Percentiles rank a stretch among this genome's conserved stretches.
Conservation (phyloP, 805 yeast genomes). For the Schwanniomyces pseudopolymorphus region DNA sequence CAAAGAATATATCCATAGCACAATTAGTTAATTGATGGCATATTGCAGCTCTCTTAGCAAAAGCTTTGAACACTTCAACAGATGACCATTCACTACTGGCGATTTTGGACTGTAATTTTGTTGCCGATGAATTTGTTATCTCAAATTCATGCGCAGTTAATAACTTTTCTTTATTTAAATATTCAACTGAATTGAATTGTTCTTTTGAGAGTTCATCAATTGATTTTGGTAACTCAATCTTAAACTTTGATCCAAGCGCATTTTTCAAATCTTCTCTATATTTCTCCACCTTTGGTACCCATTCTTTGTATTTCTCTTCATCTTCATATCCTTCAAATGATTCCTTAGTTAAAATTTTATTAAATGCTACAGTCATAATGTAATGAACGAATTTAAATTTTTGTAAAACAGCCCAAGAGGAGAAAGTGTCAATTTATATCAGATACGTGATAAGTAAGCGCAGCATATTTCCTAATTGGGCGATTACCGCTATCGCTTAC, state of each 20-base stretch:
- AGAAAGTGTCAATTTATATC: not conserved
- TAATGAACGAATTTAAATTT: not conserved
- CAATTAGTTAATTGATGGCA: slow-evolving; percentile 46
- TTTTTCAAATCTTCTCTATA: slow-evolving; percentile 31
- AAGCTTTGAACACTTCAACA: slow-evolving; percentile 41
- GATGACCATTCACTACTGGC: slow-evolving; percentile 33
- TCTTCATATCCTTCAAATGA: slow-evolving; percentile 36
- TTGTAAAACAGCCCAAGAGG: not conserved
- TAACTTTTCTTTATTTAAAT: slow-evolving; percentile 32
- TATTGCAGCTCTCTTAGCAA: slow-evolving; percentile 41
- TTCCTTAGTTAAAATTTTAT: slow-evolving; percentile 31
- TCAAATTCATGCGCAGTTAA: slow-evolving; percentile 33
- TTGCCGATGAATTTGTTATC: slow-evolving; percentile 38
- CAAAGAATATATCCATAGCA: slow-evolving; percentile 48
- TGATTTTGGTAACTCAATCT: slow-evolving; percentile 30
- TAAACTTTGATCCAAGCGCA: slow-evolving; percentile 29
- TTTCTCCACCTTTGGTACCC: slow-evolving; percentile 47
- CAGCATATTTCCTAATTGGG: slow-evolving; percentile 1
- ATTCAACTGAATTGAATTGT: slow-evolving; percentile 38
- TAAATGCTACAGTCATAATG: slow-evolving; percentile 10
- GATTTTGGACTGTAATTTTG: slow-evolving; percentile 24
- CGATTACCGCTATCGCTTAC: not conserved
- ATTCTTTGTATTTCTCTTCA: slow-evolving; percentile 38
- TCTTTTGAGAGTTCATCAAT: slow-evolving; percentile 26
- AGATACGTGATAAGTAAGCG: not conserved